phyloP scores from a whole-genome alignment of 2,329 filamentous ascomycete genomes.

The Colletotrichum viniferum region DNA sequence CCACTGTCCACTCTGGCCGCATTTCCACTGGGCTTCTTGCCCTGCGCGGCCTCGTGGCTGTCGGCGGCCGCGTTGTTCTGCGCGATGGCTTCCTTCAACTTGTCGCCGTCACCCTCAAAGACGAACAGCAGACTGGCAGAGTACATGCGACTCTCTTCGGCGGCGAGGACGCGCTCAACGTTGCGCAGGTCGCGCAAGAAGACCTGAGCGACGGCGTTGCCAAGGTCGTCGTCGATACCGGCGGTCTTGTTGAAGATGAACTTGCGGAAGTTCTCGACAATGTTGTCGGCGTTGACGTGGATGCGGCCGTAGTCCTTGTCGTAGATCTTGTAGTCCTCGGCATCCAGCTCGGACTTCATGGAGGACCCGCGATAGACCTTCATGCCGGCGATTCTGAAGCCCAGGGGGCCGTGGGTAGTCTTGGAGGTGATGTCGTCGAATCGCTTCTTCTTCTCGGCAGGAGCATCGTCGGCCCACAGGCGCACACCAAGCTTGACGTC shows the following conservation, averaged over 20 bases:
- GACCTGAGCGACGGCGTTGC: slow-evolving; percentile 56
- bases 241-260: slow-evolving; percentile 64
- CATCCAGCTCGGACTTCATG: slow-evolving; percentile 53
- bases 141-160: slow-evolving; percentile 67
- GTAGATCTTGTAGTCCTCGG: slow-evolving; percentile 63
- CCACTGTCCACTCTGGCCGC: slow-evolving; percentile 59
- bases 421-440: slow-evolving; percentile 63
- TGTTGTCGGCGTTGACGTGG: slow-evolving; percentile 56
- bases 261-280: slow-evolving; percentile 56
- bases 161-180: slow-evolving; percentile 58
- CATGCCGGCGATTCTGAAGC: slow-evolving; percentile 71
- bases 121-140: slow-evolving; percentile 67
- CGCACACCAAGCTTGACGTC: slow-evolving; percentile 90
- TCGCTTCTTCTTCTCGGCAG: slow-evolving; percentile 60
- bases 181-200: slow-evolving; percentile 58
- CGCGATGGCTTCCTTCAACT: slow-evolving; percentile 57
- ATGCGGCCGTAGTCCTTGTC: slow-evolving; percentile 67
- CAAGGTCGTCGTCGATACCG: slow-evolving; percentile 63
- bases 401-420: slow-evolving; percentile 64
- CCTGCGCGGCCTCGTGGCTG: slow-evolving; percentile 39
- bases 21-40: slow-evolving; percentile 27
- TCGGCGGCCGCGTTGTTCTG: slow-evolving; percentile 59
- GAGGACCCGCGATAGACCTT: slow-evolving; percentile 63
- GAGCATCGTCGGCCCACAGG: slow-evolving; percentile 81
- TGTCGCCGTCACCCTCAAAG: slow-evolving; percentile 66